phyloP scores from a whole-genome alignment of 164 flowering plant genomes.

The Macadamia integrifolia region DNA sequence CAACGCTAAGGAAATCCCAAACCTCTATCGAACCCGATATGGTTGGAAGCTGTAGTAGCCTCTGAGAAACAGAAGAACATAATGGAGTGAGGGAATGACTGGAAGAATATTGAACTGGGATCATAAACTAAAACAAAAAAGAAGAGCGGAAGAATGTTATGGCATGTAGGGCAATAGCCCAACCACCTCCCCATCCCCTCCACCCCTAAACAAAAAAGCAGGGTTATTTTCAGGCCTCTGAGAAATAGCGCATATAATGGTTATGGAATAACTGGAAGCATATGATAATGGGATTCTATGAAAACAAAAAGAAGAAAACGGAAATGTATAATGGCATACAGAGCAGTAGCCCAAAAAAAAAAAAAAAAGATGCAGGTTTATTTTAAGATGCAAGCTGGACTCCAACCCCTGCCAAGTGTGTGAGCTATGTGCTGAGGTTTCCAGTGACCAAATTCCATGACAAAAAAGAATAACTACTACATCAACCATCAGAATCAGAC shows the following conservation, averaged over 20 bases:
- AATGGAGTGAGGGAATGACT: constrained; percentile 2
- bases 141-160: background rate
- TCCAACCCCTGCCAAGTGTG: background rate
- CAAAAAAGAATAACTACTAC: background rate
- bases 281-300: too few species aligned
- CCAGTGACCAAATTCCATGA: too few species aligned
- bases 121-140: background rate
- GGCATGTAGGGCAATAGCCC: background rate
- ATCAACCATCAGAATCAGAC: background rate
- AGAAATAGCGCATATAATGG: too few species aligned
- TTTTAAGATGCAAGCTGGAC: background rate
- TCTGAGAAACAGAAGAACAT: constrained; percentile 39
- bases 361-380: too few species aligned
- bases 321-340: too few species aligned
- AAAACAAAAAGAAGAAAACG: too few species aligned
- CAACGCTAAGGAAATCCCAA: constrained; percentile 99
- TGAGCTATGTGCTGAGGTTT: background rate
- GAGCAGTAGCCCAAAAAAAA: too few species aligned
- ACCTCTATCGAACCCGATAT: constrained; percentile 91
- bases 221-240: too few species aligned
- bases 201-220: too few species aligned
- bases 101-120: background rate
- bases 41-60: constrained; percentile 80
- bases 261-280: too few species aligned
- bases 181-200: too few species aligned